Evolutionary conservation across 108 stramenopile species (phyloP).

Genomic region (Heterococcus sp.): DNA sequence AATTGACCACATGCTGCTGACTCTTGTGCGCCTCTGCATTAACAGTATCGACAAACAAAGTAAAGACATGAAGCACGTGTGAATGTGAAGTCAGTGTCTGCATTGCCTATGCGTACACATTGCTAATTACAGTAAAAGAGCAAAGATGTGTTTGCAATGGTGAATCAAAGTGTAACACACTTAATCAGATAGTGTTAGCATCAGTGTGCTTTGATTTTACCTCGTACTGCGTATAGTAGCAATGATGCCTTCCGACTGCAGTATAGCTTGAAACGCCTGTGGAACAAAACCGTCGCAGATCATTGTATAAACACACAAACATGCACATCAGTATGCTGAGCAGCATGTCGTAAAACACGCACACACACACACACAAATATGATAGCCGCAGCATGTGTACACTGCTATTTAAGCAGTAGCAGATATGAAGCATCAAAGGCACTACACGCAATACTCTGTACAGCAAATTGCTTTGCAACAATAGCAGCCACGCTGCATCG

Average conservation of each 20-base stretch:
- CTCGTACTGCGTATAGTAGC: not conserved
- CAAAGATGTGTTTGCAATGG: not conserved
- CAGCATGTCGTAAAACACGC: not conserved
- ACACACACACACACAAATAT: not conserved
- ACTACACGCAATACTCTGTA: not conserved
- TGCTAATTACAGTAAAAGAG: not conserved
- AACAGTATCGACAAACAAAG: not conserved
- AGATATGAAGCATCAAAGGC: not conserved
- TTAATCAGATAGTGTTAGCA: not conserved
- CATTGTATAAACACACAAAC: not conserved
- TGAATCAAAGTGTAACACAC: not conserved
- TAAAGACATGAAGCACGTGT: not conserved
- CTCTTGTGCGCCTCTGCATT: conserved; percentile 8
- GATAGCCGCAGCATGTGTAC: not conserved
- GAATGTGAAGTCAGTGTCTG: not conserved
- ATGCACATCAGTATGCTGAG: not conserved
- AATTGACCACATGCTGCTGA: conserved; percentile 23
- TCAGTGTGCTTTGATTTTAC: not conserved
- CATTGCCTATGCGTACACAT: not conserved
- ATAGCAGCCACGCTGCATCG: conserved; percentile 14
- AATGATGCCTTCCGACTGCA: not conserved
- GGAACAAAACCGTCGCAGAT: not conserved
- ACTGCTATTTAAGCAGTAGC: not conserved
- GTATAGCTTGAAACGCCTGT: not conserved
- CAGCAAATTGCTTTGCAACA: conserved; percentile 12